Base-by-base conservation (phyloP, 164 flowering plant genomes). In the Liriodendron chinense region DNA sequence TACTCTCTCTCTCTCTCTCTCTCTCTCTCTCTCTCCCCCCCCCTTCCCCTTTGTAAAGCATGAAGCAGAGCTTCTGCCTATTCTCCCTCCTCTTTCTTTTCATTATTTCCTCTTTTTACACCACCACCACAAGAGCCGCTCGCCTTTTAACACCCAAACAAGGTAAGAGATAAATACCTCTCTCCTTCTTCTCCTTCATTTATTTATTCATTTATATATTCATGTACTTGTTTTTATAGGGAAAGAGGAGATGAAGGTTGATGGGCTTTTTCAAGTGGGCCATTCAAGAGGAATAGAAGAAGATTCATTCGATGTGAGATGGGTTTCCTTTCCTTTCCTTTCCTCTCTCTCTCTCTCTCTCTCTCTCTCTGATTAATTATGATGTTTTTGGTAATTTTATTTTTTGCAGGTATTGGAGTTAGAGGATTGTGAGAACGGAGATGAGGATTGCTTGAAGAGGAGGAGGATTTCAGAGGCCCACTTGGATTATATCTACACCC, bases 401-500 rank as follows among this genome's bases (percentile, higher is more conserved):
- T 53, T 13, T 66, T 47, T 26, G 25, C 80, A 85, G 86, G 50
- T 87, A 79, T 82, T 86, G 91, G 94, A 87, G 9, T 1, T 72
- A 75, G 91, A 87, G 70, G 76, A 78, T 6, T 89, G 94, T 73
- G 76, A 68, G 0, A 78, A 78, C 2, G 81, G 69, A 74, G 90
- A 90, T 76, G 90, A 88, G 75, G 92, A 82, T 34, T 90, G 94
- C 79, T n/a, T 84, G 26, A 81, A 85, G 76, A 86, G 92, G 81
- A 89, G 94, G 81, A 76, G 84, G 74, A 61, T 82, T 26, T 72
- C 88, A 70, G 94, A 90, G 47, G 94, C 88, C 82, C 96, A 90
- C 83, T 79, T 92, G 84, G 96, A 92, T 77, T 92, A 90, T 76
- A 89, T 92, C 72, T 92, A 90, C 83, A 89, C 96, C 26, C 91